Evolutionary conservation across 1,284 basidiomycete species (phyloP).

Genomic region (Mycosarcoma maydis): DNA sequence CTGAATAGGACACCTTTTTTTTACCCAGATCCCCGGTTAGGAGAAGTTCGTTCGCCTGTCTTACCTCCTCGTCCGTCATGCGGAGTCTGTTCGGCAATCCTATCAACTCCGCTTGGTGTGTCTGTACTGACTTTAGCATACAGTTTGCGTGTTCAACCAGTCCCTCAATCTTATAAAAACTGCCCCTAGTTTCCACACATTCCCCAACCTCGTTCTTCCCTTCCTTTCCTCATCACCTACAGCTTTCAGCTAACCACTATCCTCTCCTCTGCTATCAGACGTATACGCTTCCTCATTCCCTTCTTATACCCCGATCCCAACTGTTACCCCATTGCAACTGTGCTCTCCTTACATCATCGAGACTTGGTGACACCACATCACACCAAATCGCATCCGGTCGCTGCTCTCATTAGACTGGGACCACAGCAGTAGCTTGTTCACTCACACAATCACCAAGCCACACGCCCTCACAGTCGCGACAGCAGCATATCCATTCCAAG

Average conservation of each 20-base stretch:
- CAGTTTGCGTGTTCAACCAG: background rate
- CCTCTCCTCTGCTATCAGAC: slow-evolving; percentile 8
- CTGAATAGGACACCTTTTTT: background rate
- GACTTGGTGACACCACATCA: background rate
- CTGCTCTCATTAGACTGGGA: background rate
- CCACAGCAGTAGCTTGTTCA: too few relatives aligned
- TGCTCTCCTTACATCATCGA: background rate
- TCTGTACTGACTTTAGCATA: background rate
- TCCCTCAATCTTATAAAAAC: slow-evolving; percentile 39
- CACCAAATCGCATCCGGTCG: background rate
- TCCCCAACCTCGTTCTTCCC: slow-evolving; percentile 15
- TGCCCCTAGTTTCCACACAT: too few relatives aligned
- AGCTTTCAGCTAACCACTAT: slow-evolving; percentile 19
- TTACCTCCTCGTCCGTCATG: background rate
- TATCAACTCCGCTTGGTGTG: slow-evolving; percentile 20
- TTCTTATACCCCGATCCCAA: background rate
- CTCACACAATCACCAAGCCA: background rate
- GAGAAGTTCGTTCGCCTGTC: background rate
- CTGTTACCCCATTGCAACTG: background rate
- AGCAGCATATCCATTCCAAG: background rate
- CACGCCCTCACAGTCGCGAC: background rate
- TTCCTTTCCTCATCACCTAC: slow-evolving; percentile 37
- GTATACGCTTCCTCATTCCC: slow-evolving; percentile 3
- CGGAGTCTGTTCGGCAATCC: slow-evolving; percentile 11
- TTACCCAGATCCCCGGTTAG: slow-evolving; percentile 3